Evolutionary conservation across 2,329 filamentous ascomycete genomes (phyloP).

Genomic region (Podosphaera fusca): DNA sequence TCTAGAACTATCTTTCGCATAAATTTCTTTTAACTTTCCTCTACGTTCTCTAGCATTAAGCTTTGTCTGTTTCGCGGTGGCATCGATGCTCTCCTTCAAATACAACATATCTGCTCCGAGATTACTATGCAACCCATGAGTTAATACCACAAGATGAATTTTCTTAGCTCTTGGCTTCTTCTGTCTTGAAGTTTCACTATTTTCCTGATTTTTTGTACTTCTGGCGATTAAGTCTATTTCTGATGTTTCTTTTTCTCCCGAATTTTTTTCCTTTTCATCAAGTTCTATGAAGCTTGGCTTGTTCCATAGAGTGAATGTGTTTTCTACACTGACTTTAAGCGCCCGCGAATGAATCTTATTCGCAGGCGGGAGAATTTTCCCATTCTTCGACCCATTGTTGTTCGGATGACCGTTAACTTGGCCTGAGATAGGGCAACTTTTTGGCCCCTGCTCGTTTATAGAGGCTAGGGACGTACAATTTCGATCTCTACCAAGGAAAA

Average conservation of each 20-base stretch:
- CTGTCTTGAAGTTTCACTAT: conserved; percentile 11
- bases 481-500: conserved; percentile 67
- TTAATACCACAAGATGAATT: conserved; percentile 75
- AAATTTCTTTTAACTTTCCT: conserved; percentile 14
- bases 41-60: conserved; percentile 41
- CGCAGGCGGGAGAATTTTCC: conserved; percentile 35
- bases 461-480: conserved; percentile 50
- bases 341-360: conserved; percentile 72
- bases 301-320: conserved; percentile 80
- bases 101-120: conserved; percentile 91
- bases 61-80: conserved; percentile 50
- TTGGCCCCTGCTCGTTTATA: conserved; percentile 26
- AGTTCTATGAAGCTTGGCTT: conserved; percentile 56
- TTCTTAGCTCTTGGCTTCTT: conserved; percentile 46
- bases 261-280: conserved; percentile 13
- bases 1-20: not conserved
- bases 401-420: conserved; percentile 57
- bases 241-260: conserved; percentile 10
- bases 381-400: conserved; percentile 30
- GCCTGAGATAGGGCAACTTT: conserved; percentile 29
- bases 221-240: conserved; percentile 8
- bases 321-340: conserved; percentile 56
- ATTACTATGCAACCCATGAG: conserved; percentile 90
- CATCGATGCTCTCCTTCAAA: conserved; percentile 90
- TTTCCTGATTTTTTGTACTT: conserved; percentile 7